Base-by-base conservation (phyloP, 2,329 filamentous ascomycete species). In the Didymella pomorum region DNA sequence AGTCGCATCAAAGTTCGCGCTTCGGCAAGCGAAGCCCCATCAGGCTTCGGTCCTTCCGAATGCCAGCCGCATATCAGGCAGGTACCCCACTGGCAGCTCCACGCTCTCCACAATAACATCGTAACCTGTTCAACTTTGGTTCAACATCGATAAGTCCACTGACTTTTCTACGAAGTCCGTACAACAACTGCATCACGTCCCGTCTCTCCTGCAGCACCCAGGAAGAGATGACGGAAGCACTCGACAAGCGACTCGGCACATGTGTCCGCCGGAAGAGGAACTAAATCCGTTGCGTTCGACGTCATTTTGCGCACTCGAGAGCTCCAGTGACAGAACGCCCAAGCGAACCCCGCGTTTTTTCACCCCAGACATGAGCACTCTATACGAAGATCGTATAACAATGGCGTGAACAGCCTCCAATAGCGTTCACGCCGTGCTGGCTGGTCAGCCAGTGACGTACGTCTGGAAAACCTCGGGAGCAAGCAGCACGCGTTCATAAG, bases 311-410 rank as follows among this genome's bases (percentile, higher is more conserved):
- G 44, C 44, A 44, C 23, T 49, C 31, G 44, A 49, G 35, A 53
- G 55, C 49, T 53, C 46, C 54, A 52, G 54, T 57, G 43, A 57
- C 42, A 47, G 48, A 48, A 58, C 44, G 23, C 23, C 48, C 49
- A 45, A 48, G 44, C 39, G 16, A 45, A 53, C 49, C 55, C 55
- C 49, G 49, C 55, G 55, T 52, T 53, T 45, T 12, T 53, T 44
- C 49, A 53, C 49, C 49, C 55, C 55, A 33, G 44, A 58, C 5
- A 7, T 16, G 43, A 49, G 28, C n/a, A 10, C 25, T 41, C 14
- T 41, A 44, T 31, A 42, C 20, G 43, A 35, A 14, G 18, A 41
- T 45, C 23, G 35, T 45, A 43, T 16, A 26, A 26, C 11, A 8
- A 43, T 26, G 37, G 37, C 14, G 10, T n/a, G 8, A 39, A 39